phyloP scores from a whole-genome alignment of 345 rosid genomes.

The Stellera chamaejasme region DNA sequence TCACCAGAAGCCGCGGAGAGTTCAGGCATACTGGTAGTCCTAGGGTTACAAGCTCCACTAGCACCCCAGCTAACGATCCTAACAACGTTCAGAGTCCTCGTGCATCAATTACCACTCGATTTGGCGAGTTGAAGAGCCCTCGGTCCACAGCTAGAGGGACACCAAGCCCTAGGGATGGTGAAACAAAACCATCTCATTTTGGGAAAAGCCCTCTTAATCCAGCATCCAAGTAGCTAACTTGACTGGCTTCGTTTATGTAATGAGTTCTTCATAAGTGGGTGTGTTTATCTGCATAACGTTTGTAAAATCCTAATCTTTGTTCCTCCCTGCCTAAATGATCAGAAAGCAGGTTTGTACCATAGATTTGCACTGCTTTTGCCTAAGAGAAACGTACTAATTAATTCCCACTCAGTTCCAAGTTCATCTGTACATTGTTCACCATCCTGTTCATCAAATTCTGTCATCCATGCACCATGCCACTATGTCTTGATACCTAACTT shows the following conservation, averaged over 20 bases:
- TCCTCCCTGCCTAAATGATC: not conserved
- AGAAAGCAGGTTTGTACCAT: slow-evolving; percentile 12
- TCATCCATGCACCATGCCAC: too few relatives aligned
- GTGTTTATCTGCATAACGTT: slow-evolving; percentile 17
- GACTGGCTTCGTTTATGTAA: slow-evolving; percentile 16
- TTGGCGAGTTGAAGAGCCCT: slow-evolving; percentile 70
- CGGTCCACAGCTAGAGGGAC: slow-evolving; percentile 24
- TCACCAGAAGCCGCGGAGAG: slow-evolving; percentile 94
- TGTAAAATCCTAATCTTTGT: slow-evolving; percentile 19
- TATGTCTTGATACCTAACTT: too few relatives aligned
- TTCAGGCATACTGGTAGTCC: slow-evolving; percentile 69
- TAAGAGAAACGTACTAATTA: too few relatives aligned
- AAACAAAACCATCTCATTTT: slow-evolving; percentile 34
- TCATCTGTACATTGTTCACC: too few relatives aligned
- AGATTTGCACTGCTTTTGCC: not conserved
- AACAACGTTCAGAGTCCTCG: slow-evolving; percentile 41
- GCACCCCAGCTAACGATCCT: slow-evolving; percentile 47
- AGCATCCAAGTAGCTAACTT: slow-evolving; percentile 16
- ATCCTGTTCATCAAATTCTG: too few relatives aligned
- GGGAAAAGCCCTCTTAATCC: slow-evolving; percentile 69
- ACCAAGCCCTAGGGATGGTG: slow-evolving; percentile 41
- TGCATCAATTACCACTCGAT: slow-evolving; percentile 44
- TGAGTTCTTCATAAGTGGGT: slow-evolving; percentile 16
- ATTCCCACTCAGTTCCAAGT: too few relatives aligned
- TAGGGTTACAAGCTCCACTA: slow-evolving; percentile 57